These are phyloP conservation scores for Rhodotorula sp. DNA, from an alignment of 1,284 basidiomycete species.

Conservation along the genomic window DNA sequence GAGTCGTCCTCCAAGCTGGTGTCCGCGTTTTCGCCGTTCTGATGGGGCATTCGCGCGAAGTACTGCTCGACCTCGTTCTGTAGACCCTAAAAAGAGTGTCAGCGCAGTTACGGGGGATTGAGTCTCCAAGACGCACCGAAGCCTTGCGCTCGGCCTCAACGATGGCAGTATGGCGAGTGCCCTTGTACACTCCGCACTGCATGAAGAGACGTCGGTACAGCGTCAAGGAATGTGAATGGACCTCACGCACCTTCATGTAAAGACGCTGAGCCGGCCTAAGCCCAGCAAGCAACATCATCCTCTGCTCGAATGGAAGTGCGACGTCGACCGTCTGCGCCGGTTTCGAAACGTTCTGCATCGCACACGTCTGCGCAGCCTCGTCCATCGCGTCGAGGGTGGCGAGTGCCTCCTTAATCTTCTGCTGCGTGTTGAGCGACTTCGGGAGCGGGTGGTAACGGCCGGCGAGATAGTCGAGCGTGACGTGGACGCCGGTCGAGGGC, in stretches of 20 bases:
- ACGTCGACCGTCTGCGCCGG: background rate
- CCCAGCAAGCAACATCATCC: conserved; percentile 22
- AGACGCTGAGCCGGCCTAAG: conserved; percentile 7
- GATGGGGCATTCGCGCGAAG: background rate
- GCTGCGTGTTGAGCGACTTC: background rate
- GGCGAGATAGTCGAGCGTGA: conserved; percentile 23
- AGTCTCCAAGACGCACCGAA: background rate
- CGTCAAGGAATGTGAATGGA: background rate
- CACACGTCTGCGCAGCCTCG: background rate
- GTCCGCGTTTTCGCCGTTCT: background rate
- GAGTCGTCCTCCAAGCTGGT: background rate
- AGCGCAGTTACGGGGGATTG: background rate
- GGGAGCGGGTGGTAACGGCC: conserved; percentile 34
- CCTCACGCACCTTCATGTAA: conserved; percentile 19
- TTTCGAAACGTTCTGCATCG: background rate
- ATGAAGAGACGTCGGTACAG: background rate
- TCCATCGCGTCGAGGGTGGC: background rate
- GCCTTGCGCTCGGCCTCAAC: conserved; percentile 3
- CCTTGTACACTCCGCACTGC: background rate
- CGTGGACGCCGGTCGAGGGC: background rate
- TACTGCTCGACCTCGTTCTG: conserved; percentile 5
- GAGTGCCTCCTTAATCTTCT: background rate
- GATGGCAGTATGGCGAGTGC: conserved; percentile 4
- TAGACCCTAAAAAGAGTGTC: background rate
- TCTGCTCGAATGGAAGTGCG: background rate